Conservation (phyloP, 305 asterid species). For the Solanum hybrid region DNA sequence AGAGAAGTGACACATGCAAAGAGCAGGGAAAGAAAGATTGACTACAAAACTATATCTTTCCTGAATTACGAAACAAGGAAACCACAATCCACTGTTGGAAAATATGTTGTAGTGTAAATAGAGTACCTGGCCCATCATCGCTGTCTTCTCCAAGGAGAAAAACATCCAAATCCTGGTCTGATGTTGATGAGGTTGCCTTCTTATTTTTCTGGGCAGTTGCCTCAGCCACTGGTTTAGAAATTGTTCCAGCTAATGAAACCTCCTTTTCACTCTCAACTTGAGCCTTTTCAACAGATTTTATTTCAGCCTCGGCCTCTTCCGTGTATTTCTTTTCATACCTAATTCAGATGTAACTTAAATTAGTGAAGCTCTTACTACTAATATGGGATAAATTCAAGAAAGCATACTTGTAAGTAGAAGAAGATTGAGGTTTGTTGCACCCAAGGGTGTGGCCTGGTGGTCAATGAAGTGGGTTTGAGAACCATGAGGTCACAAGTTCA, state of each 20-base stretch:
- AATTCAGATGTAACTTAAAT: constrained; percentile 1
- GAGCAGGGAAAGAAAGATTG: background rate
- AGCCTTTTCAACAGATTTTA: constrained; percentile 41
- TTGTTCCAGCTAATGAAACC: constrained; percentile 32
- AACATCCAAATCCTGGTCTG: constrained; percentile 80
- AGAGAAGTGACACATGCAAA: background rate
- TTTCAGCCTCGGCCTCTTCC: constrained; percentile 43
- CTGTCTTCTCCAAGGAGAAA: constrained; percentile 77
- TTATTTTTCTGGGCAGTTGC: constrained; percentile 35
- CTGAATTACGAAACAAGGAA: background rate
- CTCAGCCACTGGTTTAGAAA: constrained; percentile 29
- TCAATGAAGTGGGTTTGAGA: background rate
- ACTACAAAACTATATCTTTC: background rate
- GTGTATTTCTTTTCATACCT: constrained; percentile 71
- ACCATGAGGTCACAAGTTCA: background rate
- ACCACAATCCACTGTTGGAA: background rate
- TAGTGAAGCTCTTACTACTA: background rate
- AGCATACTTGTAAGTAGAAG: background rate
- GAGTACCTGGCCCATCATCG: constrained; percentile 68
- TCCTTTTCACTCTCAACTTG: constrained; percentile 37
- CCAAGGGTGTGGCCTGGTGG: background rate
- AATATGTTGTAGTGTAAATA: constrained; percentile 2
- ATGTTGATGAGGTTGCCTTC: constrained; percentile 27
- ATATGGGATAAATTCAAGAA: background rate
- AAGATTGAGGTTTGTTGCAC: background rate